phyloP scores from a whole-genome alignment of 1,284 basidiomycete genomes.

The Pascua sp. region DNA sequence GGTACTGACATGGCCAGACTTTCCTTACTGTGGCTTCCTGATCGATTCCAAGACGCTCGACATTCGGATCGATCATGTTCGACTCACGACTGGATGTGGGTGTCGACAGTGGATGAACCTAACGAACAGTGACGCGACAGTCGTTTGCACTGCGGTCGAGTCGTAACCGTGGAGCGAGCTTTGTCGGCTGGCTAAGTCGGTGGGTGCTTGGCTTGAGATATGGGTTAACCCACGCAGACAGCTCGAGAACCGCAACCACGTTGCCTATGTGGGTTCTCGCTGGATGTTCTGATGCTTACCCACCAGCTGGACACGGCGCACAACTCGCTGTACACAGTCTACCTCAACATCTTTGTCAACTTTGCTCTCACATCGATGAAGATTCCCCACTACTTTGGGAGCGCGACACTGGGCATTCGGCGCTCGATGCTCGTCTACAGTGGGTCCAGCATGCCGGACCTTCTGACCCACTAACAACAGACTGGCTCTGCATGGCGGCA shows the following conservation, averaged over 20 bases:
- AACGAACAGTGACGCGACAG: conserved; percentile 38
- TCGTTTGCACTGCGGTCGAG: conserved; percentile 41
- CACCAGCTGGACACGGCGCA: conserved; percentile 64
- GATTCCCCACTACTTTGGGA: conserved; percentile 73
- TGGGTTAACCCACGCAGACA: conserved; percentile 24
- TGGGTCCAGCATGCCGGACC: neutral
- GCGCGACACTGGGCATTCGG: conserved; percentile 52
- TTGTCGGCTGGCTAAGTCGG: conserved; percentile 46
- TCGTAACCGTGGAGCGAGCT: conserved; percentile 30
- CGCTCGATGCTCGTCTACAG: conserved; percentile 14
- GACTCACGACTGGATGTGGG: conserved; percentile 62
- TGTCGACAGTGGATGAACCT: conserved; percentile 5
- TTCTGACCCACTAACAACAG: conserved; percentile 14
- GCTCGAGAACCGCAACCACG: conserved; percentile 49
- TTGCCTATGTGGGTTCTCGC: conserved; percentile 36
- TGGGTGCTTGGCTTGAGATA: conserved; percentile 1
- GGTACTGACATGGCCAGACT: conserved; percentile 54
- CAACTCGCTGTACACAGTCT: conserved; percentile 63
- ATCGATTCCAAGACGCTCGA: conserved; percentile 73
- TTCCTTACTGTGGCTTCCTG: conserved; percentile 84
- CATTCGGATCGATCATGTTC: conserved; percentile 66
- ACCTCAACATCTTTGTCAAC: conserved; percentile 80
- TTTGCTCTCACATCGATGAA: conserved; percentile 84
- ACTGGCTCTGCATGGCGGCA: conserved; percentile 25
- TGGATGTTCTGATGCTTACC: conserved; percentile 12